Base-by-base conservation (phyloP, 2,329 filamentous ascomycete species). In the Chrysoporthe puriensis region DNA sequence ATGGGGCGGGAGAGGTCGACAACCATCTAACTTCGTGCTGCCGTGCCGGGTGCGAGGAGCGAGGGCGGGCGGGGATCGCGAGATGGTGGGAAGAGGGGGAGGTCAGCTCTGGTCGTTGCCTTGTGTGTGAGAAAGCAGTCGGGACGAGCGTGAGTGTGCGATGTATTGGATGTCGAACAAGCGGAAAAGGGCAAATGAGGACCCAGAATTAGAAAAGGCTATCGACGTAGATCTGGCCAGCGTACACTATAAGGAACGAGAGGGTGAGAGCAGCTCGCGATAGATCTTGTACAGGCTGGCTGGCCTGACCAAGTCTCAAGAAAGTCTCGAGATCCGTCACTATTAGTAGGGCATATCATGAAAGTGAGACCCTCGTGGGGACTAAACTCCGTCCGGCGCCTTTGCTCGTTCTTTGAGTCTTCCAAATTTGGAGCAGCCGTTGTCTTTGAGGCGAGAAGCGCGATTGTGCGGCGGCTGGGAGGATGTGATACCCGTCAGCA, bases 1-100 rank as follows among this genome's bases (percentile, higher is more conserved):
- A 69, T 64, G 40, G 52, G 54, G 54, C 61, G 48, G 50, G 63
- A 44, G 18, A 67, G 34, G 42, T 69, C 67, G 32, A 63, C 57
- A 16, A 65, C 54, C 67, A 69, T 69, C 9, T 62, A 46, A 32
- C 11, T 9, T 18, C 6, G 40, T 46, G 21, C 40, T 42, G 52
- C 2, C 9, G 21, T 56, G 21, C 9, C 34, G 56, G 6, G 26
- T 21, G 21, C 9, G 1, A 52, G 32, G 2, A 26, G 4, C 3
- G 5, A 54, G 6, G 16, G 13, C 32, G n/a, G 21, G 21, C 14
- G 48, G 14, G 21, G n/a, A 52, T 4, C 7, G 26, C 0, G 21
- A 6, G 26, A 54, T 54, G 50, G 13, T 32, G 13, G n/a, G 13
- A 26, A 16, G 13, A 32, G 50, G 14, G 14, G 50, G 14, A 21